phyloP scores from a whole-genome alignment of 108 stramenopile species.

The Bacterosira constricta region DNA sequence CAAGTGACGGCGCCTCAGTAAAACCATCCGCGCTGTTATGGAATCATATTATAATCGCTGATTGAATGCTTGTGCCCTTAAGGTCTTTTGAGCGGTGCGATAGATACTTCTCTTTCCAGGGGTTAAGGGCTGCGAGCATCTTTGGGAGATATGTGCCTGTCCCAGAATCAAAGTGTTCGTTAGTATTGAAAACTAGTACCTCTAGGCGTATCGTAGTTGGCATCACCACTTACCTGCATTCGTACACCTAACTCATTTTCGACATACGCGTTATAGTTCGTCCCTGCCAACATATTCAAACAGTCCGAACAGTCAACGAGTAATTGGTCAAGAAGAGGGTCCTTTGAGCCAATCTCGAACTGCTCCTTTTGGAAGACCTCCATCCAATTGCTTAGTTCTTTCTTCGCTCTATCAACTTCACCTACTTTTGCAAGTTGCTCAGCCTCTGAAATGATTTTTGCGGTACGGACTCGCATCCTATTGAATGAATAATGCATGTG shows the following conservation, averaged over 20 bases:
- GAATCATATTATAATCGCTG: background rate
- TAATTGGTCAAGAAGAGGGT: constrained; percentile 24
- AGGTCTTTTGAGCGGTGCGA: constrained; percentile 27
- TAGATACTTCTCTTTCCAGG: constrained; percentile 24
- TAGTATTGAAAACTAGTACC: background rate
- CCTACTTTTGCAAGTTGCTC: constrained; percentile 27
- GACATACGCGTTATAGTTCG: constrained; percentile 27
- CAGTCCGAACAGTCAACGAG: constrained; percentile 19
- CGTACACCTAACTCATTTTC: constrained; percentile 39
- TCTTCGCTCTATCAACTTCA: constrained; percentile 30
- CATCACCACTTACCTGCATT: constrained; percentile 1
- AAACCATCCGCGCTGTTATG: no score
- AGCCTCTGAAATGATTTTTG: constrained; percentile 19
- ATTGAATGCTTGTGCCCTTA: constrained; percentile 28
- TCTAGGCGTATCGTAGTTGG: no score
- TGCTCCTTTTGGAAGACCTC: constrained; percentile 26
- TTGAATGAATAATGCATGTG: no score
- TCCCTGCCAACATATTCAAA: constrained; percentile 26
- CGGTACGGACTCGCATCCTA: constrained; percentile 44
- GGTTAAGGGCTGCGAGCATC: constrained; percentile 27
- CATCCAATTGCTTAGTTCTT: constrained; percentile 23
- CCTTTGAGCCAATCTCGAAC: constrained; percentile 32
- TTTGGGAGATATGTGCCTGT: constrained; percentile 12
- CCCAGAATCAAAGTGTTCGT: background rate
- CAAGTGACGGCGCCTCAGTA: no score